Evolutionary conservation across 2,329 filamentous ascomycete genomes (phyloP).

Genomic region (Phaeosphaeriaceae sp.): DNA sequence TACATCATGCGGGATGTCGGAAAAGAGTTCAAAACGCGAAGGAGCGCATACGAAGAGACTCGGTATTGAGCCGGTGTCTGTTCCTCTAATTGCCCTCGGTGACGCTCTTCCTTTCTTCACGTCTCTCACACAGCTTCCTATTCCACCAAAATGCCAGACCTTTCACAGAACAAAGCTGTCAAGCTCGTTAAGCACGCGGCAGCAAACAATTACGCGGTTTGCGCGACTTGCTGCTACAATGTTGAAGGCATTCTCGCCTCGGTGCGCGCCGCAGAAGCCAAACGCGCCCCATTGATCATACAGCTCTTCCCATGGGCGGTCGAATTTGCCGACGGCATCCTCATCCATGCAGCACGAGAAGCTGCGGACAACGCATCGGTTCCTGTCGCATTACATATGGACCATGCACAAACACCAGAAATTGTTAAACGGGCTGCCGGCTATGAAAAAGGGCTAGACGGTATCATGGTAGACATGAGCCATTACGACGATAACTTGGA

Average conservation of each 20-base stretch:
- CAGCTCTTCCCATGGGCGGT: slow-evolving; percentile 79
- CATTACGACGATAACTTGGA: slow-evolving; percentile 74
- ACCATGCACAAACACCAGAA: slow-evolving; percentile 70
- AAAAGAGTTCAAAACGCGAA: slow-evolving; percentile 18
- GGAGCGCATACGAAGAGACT: slow-evolving; percentile 11
- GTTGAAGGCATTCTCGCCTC: slow-evolving; percentile 74
- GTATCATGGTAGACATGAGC: slow-evolving; percentile 70
- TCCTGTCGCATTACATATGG: slow-evolving; percentile 69
- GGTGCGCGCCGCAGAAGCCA: slow-evolving; percentile 72
- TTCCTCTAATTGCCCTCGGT: neutral
- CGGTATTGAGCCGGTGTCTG: slow-evolving; percentile 3
- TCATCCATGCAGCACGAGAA: slow-evolving; percentile 55
- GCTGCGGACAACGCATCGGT: slow-evolving; percentile 54
- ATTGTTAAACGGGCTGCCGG: slow-evolving; percentile 68
- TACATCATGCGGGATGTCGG: slow-evolving; percentile 22
- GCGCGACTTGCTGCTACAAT: slow-evolving; percentile 71
- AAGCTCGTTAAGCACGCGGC: slow-evolving; percentile 64
- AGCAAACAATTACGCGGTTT: slow-evolving; percentile 64
- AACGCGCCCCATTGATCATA: slow-evolving; percentile 72
- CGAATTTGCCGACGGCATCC: slow-evolving; percentile 64
- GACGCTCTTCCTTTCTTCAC: neutral
- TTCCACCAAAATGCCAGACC: slow-evolving; percentile 61
- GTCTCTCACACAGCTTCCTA: slow-evolving; percentile 22
- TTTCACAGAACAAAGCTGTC: slow-evolving; percentile 52
- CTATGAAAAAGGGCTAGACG: slow-evolving; percentile 39